A percentile compares a stretch with the other conserved stretches of the same genome.
These are phyloP conservation scores for Cupressus sempervirens DNA, from an alignment of 75 land plant species.

Conservation along the genomic window DNA sequence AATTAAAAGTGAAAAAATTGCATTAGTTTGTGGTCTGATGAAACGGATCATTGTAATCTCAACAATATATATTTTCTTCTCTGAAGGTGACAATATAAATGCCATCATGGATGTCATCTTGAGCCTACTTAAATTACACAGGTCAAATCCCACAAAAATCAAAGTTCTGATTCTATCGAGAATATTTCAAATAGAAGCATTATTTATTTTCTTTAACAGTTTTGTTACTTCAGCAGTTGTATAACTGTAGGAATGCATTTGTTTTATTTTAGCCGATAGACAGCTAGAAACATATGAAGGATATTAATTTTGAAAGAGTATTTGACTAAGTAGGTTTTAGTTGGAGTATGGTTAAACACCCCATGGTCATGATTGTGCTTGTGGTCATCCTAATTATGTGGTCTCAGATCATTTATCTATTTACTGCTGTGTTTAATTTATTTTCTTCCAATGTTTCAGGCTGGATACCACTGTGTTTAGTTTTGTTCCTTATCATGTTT, in stretches of 20 bases:
- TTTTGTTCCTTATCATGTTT: no score
- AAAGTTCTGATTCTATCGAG: neutral
- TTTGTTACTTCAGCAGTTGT: neutral
- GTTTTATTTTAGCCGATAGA: neutral
- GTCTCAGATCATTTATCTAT: no score
- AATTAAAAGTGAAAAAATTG: neutral
- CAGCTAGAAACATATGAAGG: neutral
- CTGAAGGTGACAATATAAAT: no score
- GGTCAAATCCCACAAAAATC: no score
- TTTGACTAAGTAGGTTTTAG: neutral
- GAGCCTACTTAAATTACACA: no score
- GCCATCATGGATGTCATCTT: no score
- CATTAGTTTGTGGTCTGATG: neutral
- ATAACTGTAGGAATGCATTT: neutral
- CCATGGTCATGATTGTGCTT: neutral
- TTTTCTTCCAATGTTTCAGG: no score
- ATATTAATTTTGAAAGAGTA: neutral
- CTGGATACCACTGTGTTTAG: no score
- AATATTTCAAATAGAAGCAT: neutral
- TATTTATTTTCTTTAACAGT: neutral
- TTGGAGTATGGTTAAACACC: neutral
- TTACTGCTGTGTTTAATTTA: no score
- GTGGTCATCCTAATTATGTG: neutral
- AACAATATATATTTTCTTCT: neutral
- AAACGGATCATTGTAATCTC: neutral